Percentiles rank a stretch among this genome's conserved stretches.
These are phyloP conservation scores for Gypsophila paniculata DNA, from an alignment of 179 eudicot species.

Conservation along the genomic window DNA sequence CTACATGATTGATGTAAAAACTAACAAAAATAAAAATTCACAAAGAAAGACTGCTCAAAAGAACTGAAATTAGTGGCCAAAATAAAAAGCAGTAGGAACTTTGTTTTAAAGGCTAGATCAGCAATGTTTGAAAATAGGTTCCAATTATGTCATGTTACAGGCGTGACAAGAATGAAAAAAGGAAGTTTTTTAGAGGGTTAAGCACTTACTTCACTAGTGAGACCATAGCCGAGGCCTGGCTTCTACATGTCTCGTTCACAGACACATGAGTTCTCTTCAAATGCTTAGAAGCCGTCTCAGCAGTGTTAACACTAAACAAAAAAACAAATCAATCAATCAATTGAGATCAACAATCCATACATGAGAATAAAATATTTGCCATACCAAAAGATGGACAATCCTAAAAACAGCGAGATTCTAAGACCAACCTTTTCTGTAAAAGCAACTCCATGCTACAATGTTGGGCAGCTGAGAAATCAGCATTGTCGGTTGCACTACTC, in stretches of 20 bases:
- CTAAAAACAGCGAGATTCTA: background rate
- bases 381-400: background rate
- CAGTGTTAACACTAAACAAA: conserved; percentile 52
- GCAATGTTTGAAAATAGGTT: background rate
- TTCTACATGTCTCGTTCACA: conserved; percentile 49
- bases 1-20: background rate
- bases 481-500: conserved; percentile 53
- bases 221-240: conserved; percentile 47
- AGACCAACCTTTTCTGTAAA: conserved; percentile 61
- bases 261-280: conserved; percentile 59
- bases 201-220: conserved; percentile 62
- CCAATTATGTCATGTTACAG: background rate
- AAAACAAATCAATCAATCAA: background rate
- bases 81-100: background rate
- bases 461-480: conserved; percentile 86
- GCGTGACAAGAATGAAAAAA: background rate
- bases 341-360: background rate
- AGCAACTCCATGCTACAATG: conserved; percentile 93
- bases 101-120: background rate
- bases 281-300: conserved; percentile 66
- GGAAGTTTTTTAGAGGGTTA: background rate
- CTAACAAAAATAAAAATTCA: background rate
- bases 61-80: background rate
- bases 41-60: background rate
- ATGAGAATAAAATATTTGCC: background rate